A percentile compares a stretch with the other conserved stretches of the same genome.
phyloP scores from a whole-genome alignment of 1,139 yeast genomes.

The Wickerhamiella infanticola region DNA sequence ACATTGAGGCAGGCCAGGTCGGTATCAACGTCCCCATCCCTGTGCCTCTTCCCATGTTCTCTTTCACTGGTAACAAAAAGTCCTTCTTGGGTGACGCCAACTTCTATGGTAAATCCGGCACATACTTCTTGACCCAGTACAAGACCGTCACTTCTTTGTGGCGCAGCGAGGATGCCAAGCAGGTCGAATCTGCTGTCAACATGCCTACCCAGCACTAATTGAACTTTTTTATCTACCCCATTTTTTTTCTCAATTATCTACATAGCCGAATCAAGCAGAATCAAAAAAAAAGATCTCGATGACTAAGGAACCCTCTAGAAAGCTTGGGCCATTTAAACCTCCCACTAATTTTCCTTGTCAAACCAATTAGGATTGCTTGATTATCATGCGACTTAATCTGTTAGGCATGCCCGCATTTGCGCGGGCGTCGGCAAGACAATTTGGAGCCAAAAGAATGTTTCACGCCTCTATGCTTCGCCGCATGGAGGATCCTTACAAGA shows the following conservation, averaged over 20 bases:
- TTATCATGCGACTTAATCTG: not conserved
- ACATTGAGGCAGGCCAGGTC: constrained; percentile 62
- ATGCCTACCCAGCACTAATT: constrained; percentile 42
- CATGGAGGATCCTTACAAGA: constrained; percentile 64
- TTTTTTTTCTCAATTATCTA: not conserved
- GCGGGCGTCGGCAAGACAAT: not conserved
- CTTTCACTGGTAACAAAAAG: constrained; percentile 66
- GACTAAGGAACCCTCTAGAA: constrained; percentile 1
- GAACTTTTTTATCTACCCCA: not conserved
- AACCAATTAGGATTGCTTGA: not conserved
- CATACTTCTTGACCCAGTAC: constrained; percentile 58
- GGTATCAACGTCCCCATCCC: constrained; percentile 74
- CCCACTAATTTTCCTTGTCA: not conserved
- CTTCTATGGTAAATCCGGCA: constrained; percentile 65
- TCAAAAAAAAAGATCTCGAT: not conserved
- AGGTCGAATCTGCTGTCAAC: constrained; percentile 40
- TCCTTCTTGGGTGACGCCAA: constrained; percentile 67
- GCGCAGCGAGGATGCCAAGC: constrained; percentile 42
- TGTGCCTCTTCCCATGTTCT: constrained; percentile 73
- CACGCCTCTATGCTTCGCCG: constrained; percentile 8
- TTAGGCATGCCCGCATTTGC: not conserved
- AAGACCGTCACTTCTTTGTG: constrained; percentile 62
- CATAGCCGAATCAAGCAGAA: not conserved
- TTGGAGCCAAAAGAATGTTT: constrained; percentile 6
- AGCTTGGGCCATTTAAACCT: not conserved